Evolutionary conservation across 495 filamentous ascomycete species (phyloP).

Genomic region (Aspergillus panamensis): DNA sequence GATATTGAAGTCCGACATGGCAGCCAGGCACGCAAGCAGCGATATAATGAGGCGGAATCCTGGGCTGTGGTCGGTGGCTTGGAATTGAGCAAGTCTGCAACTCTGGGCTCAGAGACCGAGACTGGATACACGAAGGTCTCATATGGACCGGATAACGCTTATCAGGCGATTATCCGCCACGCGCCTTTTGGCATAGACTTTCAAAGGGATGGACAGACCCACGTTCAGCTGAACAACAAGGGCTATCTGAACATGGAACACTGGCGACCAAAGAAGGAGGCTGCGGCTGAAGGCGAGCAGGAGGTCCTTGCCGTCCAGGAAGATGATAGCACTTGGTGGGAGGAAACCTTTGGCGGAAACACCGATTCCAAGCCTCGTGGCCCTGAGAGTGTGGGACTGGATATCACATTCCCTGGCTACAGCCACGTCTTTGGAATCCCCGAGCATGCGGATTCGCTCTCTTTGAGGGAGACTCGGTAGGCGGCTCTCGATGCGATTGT

Average conservation of each 20-base stretch:
- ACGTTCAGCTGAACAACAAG: constrained; percentile 82
- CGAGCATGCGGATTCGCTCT: constrained; percentile 83
- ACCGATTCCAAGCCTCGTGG: constrained; percentile 89
- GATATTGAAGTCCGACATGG: constrained; percentile 82
- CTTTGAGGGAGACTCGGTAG: constrained; percentile 80
- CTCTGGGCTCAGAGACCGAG: constrained; percentile 53
- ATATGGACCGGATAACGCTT: constrained; percentile 74
- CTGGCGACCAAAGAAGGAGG: constrained; percentile 86
- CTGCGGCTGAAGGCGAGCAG: constrained; percentile 46
- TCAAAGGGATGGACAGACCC: constrained; percentile 72
- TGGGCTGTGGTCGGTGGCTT: constrained; percentile 84
- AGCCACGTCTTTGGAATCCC: constrained; percentile 93
- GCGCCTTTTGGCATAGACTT: constrained; percentile 82
- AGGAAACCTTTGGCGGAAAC: constrained; percentile 89
- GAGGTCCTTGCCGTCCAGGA: constrained; percentile 39
- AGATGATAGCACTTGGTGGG: constrained; percentile 94
- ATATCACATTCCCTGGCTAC: constrained; percentile 89
- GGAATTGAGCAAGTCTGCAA: constrained; percentile 62
- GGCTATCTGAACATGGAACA: constrained; percentile 91
- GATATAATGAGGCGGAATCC: constrained; percentile 86
- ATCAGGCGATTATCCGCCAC: constrained; percentile 77
- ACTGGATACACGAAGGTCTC: constrained; percentile 66
- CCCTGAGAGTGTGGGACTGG: constrained; percentile 85
- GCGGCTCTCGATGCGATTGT: neutral
- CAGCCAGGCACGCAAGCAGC: constrained; percentile 81